Evolutionary conservation across 2,329 filamentous ascomycete genomes (phyloP).

Genomic region (Fusarium sp.): DNA sequence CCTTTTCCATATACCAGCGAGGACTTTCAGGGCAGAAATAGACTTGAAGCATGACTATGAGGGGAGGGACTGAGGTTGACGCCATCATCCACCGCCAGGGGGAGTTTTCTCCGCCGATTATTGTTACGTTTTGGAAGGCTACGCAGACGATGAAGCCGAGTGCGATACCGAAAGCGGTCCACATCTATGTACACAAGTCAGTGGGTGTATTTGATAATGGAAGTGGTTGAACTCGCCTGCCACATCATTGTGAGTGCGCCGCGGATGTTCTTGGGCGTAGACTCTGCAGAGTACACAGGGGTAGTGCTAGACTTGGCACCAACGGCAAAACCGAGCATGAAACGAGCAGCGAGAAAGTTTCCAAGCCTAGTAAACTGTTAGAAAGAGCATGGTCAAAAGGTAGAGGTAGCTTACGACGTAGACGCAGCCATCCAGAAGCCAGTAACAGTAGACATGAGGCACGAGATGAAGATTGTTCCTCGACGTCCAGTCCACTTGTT

Average conservation of each 20-base stretch:
- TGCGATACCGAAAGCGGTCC: constrained; percentile 54
- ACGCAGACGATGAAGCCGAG: constrained; percentile 55
- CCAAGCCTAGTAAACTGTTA: constrained; percentile 8
- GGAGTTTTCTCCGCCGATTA: constrained; percentile 50
- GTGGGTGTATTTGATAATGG: neutral
- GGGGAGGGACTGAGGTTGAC: constrained; percentile 65
- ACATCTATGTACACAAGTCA: constrained; percentile 28
- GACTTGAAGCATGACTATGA: constrained; percentile 64
- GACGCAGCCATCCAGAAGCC: constrained; percentile 68
- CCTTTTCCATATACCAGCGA: constrained; percentile 66
- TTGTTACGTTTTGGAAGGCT: constrained; percentile 45
- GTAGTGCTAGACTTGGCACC: constrained; percentile 53
- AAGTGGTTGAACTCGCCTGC: constrained; percentile 32
- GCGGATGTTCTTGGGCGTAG: constrained; percentile 54
- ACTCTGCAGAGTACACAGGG: constrained; percentile 53
- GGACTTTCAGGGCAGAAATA: constrained; percentile 67
- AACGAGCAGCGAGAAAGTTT: constrained; percentile 50
- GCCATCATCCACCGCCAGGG: constrained; percentile 58
- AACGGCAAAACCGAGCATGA: constrained; percentile 53
- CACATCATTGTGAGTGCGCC: constrained; percentile 56
- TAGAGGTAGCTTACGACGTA: constrained; percentile 62
- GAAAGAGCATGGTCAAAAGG: accelerated
- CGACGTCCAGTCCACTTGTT: constrained; percentile 73
- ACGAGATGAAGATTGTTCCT: constrained; percentile 74
- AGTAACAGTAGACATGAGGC: constrained; percentile 63